These are phyloP conservation scores for Schizothecium vesticola DNA, from an alignment of 495 filamentous ascomycete genomes.

Conservation along the genomic window DNA sequence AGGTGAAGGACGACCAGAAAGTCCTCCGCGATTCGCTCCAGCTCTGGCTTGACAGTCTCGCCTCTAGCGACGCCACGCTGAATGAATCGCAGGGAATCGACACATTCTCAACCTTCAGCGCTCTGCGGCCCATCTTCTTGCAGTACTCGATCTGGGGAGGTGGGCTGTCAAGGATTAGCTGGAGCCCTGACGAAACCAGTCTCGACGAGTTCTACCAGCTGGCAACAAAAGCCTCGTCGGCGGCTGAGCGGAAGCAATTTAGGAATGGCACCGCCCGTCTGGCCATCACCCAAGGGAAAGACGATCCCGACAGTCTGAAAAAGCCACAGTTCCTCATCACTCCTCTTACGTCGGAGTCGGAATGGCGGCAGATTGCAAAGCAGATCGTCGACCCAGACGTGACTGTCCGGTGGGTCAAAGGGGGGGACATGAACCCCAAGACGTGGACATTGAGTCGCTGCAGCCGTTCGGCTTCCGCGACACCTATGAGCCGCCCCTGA, in stretches of 20 bases:
- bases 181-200: neutral
- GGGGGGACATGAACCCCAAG: neutral
- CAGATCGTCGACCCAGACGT: conserved; percentile 17
- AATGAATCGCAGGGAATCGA: neutral
- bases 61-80: neutral
- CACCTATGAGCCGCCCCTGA: conserved; percentile 13
- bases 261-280: neutral
- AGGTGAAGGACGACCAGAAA: neutral
- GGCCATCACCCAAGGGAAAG: conserved; percentile 1
- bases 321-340: conserved; percentile 17
- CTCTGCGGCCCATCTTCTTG: conserved; percentile 19
- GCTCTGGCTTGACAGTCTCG: neutral
- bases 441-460: neutral
- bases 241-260: neutral
- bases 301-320: neutral
- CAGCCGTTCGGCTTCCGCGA: conserved; percentile 19
- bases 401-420: conserved; percentile 4
- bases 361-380: conserved; percentile 16
- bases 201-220: conserved; percentile 5
- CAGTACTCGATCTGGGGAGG: conserved; percentile 6
- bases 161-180: neutral
- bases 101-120: conserved; percentile 17
- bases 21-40: neutral
- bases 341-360: conserved; percentile 9
- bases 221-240: neutral